A percentile compares a stretch with the other conserved stretches of the same genome.
Conservation (phyloP, 805 yeast species). For the Metschnikowia proteae region DNA sequence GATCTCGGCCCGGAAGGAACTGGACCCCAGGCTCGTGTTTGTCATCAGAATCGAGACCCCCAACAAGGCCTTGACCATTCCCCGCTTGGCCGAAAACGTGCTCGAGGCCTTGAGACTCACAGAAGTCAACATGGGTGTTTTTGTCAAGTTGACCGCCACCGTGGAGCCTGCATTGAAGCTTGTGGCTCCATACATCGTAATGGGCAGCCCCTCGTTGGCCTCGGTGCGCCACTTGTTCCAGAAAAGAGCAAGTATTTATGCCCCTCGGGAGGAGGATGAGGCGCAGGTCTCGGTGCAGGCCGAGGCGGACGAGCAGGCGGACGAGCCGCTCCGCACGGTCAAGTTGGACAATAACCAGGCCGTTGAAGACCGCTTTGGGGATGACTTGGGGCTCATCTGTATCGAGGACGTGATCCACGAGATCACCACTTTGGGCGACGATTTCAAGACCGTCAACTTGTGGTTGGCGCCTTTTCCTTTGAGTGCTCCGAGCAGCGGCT, state of each 20-base stretch:
- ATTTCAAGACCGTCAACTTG: conserved; percentile 55
- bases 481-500: conserved; percentile 67
- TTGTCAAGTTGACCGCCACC: conserved; percentile 58
- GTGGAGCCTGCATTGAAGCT: conserved; percentile 62
- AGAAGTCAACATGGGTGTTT: conserved; percentile 64
- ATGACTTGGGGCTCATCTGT: conserved; percentile 62
- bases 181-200: conserved; percentile 67
- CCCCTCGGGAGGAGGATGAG: neutral
- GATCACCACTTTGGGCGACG: conserved; percentile 57
- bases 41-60: conserved; percentile 66
- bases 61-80: conserved; percentile 56
- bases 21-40: conserved; percentile 47
- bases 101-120: conserved; percentile 58
- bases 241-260: conserved; percentile 61
- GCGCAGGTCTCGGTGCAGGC: neutral
- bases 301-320: conserved; percentile 27
- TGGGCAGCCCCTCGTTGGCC: conserved; percentile 70
- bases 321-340: conserved; percentile 26
- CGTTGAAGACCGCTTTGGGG: conserved; percentile 67
- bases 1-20: conserved; percentile 16
- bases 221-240: conserved; percentile 71
- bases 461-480: conserved; percentile 71
- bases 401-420: conserved; percentile 78
- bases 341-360: conserved; percentile 70
- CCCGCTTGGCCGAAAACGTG: conserved; percentile 58